These are phyloP conservation scores for Clarkia xantiana DNA, from an alignment of 345 rosid genomes.

Conservation along the genomic window DNA sequence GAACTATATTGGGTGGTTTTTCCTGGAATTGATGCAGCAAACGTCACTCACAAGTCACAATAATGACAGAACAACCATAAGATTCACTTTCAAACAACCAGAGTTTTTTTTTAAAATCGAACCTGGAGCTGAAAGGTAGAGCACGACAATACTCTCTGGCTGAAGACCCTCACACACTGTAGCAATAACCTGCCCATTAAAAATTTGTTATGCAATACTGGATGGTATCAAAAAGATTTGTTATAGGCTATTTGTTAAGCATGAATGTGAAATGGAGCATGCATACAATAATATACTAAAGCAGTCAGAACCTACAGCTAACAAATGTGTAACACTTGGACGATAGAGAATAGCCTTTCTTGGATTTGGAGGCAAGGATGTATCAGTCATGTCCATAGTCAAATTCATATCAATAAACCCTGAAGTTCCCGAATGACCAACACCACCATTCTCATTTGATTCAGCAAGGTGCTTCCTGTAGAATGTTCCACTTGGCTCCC, in stretches of 20 bases:
- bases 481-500: constrained; percentile 83
- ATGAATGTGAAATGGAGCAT: too few relatives aligned
- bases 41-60: constrained; percentile 1
- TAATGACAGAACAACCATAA: neutral
- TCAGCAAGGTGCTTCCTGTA: constrained; percentile 44
- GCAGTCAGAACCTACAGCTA: constrained; percentile 57
- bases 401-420: constrained; percentile 68
- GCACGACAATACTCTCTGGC: constrained; percentile 60
- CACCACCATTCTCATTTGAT: constrained; percentile 56
- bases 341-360: constrained; percentile 82
- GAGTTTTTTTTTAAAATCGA: constrained; percentile 13
- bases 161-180: constrained; percentile 82
- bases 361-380: constrained; percentile 67
- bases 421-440: constrained; percentile 69
- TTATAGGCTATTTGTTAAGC: too few relatives aligned
- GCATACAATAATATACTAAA: neutral
- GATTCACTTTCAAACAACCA: constrained; percentile 4
- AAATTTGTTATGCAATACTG: neutral
- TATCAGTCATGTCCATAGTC: constrained; percentile 65
- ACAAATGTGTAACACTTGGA: constrained; percentile 70
- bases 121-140: constrained; percentile 89
- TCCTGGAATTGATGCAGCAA: constrained; percentile 30
- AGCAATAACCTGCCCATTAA: constrained; percentile 62
- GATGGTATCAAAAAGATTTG: too few relatives aligned
- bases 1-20: constrained; percentile 27